Base-by-base conservation (phyloP, 257 asterid genomes). In the Phtheirospermum japonicum region DNA sequence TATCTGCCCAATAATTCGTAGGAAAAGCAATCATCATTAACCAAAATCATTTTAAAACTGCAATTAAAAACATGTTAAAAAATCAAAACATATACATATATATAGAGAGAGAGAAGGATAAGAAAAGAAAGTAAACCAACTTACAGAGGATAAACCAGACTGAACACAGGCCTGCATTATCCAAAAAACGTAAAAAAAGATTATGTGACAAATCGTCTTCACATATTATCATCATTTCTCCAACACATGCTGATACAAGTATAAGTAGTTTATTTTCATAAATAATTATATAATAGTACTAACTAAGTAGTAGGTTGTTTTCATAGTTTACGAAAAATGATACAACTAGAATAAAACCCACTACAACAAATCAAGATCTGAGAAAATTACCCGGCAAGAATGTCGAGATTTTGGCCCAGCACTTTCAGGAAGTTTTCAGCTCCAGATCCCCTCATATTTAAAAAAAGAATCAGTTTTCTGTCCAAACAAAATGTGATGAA, bases 131-230 rank as follows among this genome's bases (percentile, higher is more conserved):
- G 14, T 46, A 17, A 34, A 43, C 19, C 50, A 32, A 86, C 99
- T 89, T 89, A 92, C 99, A 92, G 83, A 70, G 99, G 99, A 82
- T 80, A 92, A 31, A 63, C 73, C 74, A 92, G 87, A 83, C 83
- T 86, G 74, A 92, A 89, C 78, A 84, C 90, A 45, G 96, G 98
- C 95, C 98, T 91, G 98, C 76, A 84, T 42, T 10, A 56, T 30
- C n/a, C n/a, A 20, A 58, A 74, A 68, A 55, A 4, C 7, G 5
- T 57, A 45, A 45, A 45, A n/a, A 45, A n/a, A n/a, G n/a, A n/a
- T n/a, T n/a, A n/a, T n/a, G n/a, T n/a, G n/a, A n/a, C n/a, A n/a
- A n/a, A n/a, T n/a, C n/a, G n/a, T n/a, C n/a, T n/a, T n/a, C n/a
- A n/a, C n/a, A n/a, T n/a, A n/a, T n/a, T 7, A 0, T 40, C 16